Conservation (phyloP, 805 yeast genomes). For the Naumovozyma castellii region DNA sequence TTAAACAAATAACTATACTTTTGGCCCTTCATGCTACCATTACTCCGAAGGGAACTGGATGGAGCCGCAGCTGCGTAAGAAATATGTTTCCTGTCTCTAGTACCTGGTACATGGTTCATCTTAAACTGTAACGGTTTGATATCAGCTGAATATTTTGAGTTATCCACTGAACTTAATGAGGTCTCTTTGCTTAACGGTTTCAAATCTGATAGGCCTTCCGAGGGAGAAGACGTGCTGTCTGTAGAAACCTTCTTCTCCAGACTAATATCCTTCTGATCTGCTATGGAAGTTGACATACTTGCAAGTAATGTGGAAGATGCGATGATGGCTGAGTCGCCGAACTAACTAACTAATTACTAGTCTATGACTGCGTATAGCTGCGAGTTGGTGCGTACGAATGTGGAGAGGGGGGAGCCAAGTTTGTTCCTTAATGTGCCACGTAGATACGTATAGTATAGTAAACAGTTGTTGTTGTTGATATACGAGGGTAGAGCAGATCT, state of each 20-base stretch:
- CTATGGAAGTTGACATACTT: too few species aligned
- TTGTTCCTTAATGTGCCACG: too few species aligned
- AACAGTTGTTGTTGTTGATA: too few species aligned
- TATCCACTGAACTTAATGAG: not conserved
- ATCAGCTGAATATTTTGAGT: conserved; percentile 15
- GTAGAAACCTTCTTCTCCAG: not conserved
- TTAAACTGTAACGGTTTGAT: conserved; percentile 21
- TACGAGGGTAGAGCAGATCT: too few species aligned
- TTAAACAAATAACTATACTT: conserved; percentile 10
- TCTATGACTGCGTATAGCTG: too few species aligned
- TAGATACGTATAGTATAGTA: too few species aligned
- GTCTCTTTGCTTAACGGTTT: not conserved
- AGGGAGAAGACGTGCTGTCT: not conserved
- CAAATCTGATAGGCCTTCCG: not conserved
- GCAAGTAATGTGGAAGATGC: too few species aligned
- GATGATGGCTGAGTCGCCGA: too few species aligned
- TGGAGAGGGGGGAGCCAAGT: too few species aligned
- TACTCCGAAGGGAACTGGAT: too few species aligned
- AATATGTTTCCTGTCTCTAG: not conserved
- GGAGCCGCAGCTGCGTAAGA: not conserved
- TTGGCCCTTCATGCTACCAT: not conserved
- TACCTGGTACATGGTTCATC: conserved; percentile 8
- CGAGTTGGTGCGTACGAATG: too few species aligned
- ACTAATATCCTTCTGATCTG: not conserved
- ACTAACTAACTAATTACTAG: too few species aligned